Percentiles rank a stretch among this genome's conserved stretches.
Conservation (phyloP, 1,284 basidiomycete genomes). For the Retiboletus flavoniger region DNA sequence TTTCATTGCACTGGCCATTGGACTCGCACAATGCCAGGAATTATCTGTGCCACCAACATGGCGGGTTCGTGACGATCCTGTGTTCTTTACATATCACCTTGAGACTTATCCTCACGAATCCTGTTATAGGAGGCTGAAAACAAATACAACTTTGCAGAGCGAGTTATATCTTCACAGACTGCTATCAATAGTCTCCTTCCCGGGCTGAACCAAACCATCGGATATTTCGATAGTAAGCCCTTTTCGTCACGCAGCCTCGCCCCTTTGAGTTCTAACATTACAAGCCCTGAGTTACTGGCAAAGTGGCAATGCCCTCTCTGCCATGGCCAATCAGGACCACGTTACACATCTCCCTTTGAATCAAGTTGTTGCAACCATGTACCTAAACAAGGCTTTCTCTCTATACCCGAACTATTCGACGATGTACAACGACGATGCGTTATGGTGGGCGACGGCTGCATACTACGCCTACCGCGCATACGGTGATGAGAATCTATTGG, state of each 20-base stretch:
- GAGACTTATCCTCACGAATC: not conserved
- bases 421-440: constrained; percentile 14
- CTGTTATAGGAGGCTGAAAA: constrained; percentile 4
- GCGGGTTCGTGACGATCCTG: constrained; percentile 3
- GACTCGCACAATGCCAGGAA: not conserved
- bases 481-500: constrained; percentile 39
- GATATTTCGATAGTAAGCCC: constrained; percentile 9
- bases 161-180: constrained; percentile 1
- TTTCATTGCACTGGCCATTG: not conserved
- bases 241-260: not conserved
- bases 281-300: constrained; percentile 50
- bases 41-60: constrained; percentile 12
- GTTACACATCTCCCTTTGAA: not conserved
- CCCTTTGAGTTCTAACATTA: not conserved
- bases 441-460: constrained; percentile 53
- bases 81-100: not conserved
- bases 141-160: not conserved
- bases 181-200: constrained; percentile 12
- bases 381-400: constrained; percentile 7
- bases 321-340: constrained; percentile 35
- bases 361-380: constrained; percentile 2
- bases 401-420: constrained; percentile 12
- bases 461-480: constrained; percentile 50
- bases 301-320: constrained; percentile 48
- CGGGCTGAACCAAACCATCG: constrained; percentile 4